A percentile compares a stretch with the other conserved stretches of the same genome.
These are phyloP conservation scores for Coniella vitis DNA, from an alignment of 2,329 filamentous ascomycete species.

Conservation along the genomic window DNA sequence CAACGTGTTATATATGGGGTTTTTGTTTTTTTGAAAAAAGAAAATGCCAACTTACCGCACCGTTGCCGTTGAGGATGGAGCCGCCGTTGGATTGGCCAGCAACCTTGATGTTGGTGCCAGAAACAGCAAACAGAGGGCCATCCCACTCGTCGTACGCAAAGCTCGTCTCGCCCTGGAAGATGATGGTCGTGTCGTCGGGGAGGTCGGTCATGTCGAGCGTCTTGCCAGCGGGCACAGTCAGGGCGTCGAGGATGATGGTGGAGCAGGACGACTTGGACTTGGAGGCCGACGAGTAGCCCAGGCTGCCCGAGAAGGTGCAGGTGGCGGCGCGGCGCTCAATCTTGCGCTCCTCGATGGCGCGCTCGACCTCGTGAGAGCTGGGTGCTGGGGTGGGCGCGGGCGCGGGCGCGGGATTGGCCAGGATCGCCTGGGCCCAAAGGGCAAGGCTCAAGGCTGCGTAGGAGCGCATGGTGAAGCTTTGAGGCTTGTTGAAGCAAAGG, in stretches of 20 bases:
- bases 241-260: conserved; percentile 29
- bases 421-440: background rate
- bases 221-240: conserved; percentile 29
- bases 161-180: conserved; percentile 22
- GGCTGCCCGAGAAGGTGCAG: conserved; percentile 50
- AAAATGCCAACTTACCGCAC: background rate
- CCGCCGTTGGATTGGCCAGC: conserved; percentile 22
- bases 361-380: conserved; percentile 3
- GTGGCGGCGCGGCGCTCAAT: conserved; percentile 15
- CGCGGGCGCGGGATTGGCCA: conserved; percentile 1
- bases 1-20: no score
- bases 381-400: conserved; percentile 9
- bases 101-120: conserved; percentile 17
- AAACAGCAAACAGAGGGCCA: conserved; percentile 37
- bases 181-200: conserved; percentile 27
- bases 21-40: no score
- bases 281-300: conserved; percentile 31
- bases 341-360: conserved; percentile 6
- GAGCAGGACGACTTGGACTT: conserved; percentile 36
- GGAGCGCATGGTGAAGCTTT: background rate
- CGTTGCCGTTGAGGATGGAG: conserved; percentile 17
- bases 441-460: background rate
- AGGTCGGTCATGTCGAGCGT: conserved; percentile 31
- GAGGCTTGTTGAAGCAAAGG: no score
- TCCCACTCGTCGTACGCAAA: conserved; percentile 53